A percentile compares a stretch with the other conserved stretches of the same genome.
Evolutionary conservation across 2,329 filamentous ascomycete genomes (phyloP).

Genomic region (Parafenestella ontariensis): DNA sequence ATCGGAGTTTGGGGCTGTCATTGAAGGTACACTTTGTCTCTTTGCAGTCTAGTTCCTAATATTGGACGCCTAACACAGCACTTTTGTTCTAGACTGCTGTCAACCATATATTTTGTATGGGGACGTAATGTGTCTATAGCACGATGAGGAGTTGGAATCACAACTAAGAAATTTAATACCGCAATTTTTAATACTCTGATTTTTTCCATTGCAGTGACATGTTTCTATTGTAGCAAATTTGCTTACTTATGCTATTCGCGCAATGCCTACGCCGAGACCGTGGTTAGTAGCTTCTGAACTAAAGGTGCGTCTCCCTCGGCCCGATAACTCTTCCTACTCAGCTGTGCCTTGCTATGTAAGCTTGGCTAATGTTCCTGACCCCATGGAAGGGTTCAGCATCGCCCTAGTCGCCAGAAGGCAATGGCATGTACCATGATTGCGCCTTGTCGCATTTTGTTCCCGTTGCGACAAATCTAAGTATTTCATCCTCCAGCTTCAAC

Average conservation of each 20-base stretch:
- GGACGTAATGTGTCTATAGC: conserved; percentile 21
- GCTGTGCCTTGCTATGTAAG: too few species aligned
- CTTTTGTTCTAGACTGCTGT: not conserved
- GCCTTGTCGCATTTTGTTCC: not conserved
- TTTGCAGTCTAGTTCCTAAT: not conserved
- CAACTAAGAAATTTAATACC: not conserved
- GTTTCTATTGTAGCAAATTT: not conserved
- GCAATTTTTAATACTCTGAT: not conserved
- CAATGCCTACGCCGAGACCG: not conserved
- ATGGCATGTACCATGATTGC: not conserved
- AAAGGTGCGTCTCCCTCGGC: not conserved
- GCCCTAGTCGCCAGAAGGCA: too few species aligned
- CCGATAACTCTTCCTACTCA: too few species aligned
- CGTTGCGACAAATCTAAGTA: not conserved
- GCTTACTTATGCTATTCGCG: not conserved
- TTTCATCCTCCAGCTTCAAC: conserved; percentile 32
- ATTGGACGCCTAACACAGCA: not conserved
- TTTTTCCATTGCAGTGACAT: not conserved
- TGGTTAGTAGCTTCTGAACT: not conserved
- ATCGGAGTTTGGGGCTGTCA: conserved; percentile 3
- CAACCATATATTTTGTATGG: not conserved
- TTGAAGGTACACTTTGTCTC: not conserved
- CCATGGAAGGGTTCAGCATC: too few species aligned
- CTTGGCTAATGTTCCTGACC: too few species aligned
- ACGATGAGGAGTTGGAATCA: conserved; percentile 7